Evolutionary conservation across 1,284 basidiomycete genomes (phyloP).

Genomic region (Marasmius oreades): DNA sequence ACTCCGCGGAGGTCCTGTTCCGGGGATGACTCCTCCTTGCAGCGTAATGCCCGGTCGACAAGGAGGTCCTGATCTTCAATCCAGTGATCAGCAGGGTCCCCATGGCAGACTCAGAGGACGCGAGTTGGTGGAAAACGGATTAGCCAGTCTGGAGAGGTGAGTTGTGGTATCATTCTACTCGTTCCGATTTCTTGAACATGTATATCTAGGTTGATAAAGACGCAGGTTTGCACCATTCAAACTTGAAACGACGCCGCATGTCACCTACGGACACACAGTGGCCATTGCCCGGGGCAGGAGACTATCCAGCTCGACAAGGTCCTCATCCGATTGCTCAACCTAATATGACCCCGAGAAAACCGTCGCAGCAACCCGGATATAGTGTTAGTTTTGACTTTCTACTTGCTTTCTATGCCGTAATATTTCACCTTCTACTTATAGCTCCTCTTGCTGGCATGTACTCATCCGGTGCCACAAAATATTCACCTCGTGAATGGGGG

Average conservation of each 20-base stretch:
- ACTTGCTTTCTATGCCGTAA: too few relatives aligned
- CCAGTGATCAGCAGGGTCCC: slow-evolving; percentile 11
- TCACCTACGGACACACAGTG: slow-evolving; percentile 42
- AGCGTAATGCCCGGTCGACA: background rate
- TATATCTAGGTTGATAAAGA: slow-evolving; percentile 10
- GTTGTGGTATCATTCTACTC: slow-evolving; percentile 11
- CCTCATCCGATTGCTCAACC: too few relatives aligned
- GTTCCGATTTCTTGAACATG: slow-evolving; percentile 8
- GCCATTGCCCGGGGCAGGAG: slow-evolving; percentile 6
- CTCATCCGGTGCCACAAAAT: too few relatives aligned
- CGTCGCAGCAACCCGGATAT: slow-evolving; percentile 24
- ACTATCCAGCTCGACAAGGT: slow-evolving; percentile 27
- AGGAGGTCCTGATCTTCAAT: slow-evolving; percentile 22
- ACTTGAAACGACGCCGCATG: slow-evolving; percentile 55
- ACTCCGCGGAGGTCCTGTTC: background rate
- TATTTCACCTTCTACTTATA: too few relatives aligned
- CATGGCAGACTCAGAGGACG: slow-evolving; percentile 28
- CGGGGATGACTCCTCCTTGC: background rate
- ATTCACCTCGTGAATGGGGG: too few relatives aligned
- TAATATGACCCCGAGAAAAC: too few relatives aligned
- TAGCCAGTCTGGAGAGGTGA: slow-evolving; percentile 67
- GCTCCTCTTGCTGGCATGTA: too few relatives aligned
- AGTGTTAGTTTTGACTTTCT: slow-evolving; percentile 11
- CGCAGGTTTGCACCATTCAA: slow-evolving; percentile 57
- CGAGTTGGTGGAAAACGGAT: slow-evolving; percentile 50